Evolutionary conservation across 768 basidiomycete species (phyloP), one percentile per base, ranked within the genome.

Genomic region (Boletus patriciae): DNA sequence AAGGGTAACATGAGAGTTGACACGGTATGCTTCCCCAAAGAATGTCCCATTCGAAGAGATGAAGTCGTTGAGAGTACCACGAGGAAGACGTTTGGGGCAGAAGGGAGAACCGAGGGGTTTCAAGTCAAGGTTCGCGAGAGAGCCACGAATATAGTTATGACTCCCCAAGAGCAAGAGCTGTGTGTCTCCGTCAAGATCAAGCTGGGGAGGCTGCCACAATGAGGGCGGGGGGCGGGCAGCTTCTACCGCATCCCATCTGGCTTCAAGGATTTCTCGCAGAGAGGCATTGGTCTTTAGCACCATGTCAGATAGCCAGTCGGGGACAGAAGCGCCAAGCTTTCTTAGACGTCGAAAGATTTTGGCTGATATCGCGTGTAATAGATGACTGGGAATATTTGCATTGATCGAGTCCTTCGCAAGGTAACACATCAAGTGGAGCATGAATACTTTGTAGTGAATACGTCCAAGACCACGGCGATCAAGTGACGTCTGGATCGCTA

Each of bases 261-360:
- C 34, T 50, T 74, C 63, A 29, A 79, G 55, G 10, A 45, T 15
- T 40, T 44, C 45, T 57, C 50, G 37, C 57, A 66, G 37, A 19
- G 11, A 18, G 13, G 43, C 6, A 11, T 69, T 74, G 1, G 75
- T 60, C 37, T 73, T 52, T 44, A 79, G 60, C 23, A 71, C 79
- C 12, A 73, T 58, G 0, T 62, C 77, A 71, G 64, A 82, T 76
- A 31, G 59, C 46, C 57, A 80, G 4, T 62, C 25, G 3, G 27
- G 27, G 27, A 3, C 7, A 4, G 27, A 27, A 27, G 27, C 27
- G 27, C 27, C 27, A 27, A 10, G 63, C 64, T 68, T 63, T 11
- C 19, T 25, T 33, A 60, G 33, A 21, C 64, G 64, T 16, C 54
- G 67, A 42, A 50, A 50, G 23, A 65, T 51, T 40, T 69, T 70